phyloP scores from a whole-genome alignment of 495 filamentous ascomycete species.

The Rhypophila decipiens region DNA sequence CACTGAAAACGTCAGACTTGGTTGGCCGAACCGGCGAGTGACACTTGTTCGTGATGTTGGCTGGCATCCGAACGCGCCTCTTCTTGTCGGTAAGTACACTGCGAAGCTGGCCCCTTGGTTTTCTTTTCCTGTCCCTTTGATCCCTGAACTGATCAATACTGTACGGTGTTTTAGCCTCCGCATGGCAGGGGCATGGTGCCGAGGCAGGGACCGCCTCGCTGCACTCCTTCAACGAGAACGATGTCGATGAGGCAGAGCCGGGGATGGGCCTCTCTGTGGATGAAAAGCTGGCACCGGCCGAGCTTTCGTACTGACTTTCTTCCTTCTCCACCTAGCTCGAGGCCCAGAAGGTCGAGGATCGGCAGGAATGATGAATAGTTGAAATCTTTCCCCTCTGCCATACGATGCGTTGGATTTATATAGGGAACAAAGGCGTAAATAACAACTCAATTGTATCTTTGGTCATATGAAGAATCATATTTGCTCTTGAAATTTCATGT shows the following conservation, averaged over 20 bases:
- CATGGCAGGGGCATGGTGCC: conserved; percentile 69
- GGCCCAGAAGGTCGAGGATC: no score
- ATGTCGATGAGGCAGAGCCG: conserved; percentile 60
- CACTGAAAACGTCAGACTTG: conserved; percentile 36
- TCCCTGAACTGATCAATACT: conserved; percentile 3
- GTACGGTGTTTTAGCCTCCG: conserved; percentile 58
- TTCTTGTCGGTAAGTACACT: conserved; percentile 66
- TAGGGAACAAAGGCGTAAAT: no score
- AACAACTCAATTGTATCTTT: no score
- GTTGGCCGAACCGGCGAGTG: conserved; percentile 47
- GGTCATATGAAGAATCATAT: no score
- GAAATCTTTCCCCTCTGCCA: no score
- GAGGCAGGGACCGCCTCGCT: conserved; percentile 66
- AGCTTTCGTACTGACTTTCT: no score
- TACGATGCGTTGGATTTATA: no score
- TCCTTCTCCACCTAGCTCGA: no score
- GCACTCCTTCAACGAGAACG: conserved; percentile 67
- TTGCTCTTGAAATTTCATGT: no score
- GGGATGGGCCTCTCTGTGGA: conserved; percentile 50
- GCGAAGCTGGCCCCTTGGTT: no score
- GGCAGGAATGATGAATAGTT: no score
- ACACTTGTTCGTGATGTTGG: conserved; percentile 88
- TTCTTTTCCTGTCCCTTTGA: not conserved
- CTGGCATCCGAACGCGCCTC: conserved; percentile 88
- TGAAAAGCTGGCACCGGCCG: conserved; percentile 35